These are phyloP conservation scores for Quercus engelmannii DNA, from an alignment of 306 rosid species.

Conservation along the genomic window DNA sequence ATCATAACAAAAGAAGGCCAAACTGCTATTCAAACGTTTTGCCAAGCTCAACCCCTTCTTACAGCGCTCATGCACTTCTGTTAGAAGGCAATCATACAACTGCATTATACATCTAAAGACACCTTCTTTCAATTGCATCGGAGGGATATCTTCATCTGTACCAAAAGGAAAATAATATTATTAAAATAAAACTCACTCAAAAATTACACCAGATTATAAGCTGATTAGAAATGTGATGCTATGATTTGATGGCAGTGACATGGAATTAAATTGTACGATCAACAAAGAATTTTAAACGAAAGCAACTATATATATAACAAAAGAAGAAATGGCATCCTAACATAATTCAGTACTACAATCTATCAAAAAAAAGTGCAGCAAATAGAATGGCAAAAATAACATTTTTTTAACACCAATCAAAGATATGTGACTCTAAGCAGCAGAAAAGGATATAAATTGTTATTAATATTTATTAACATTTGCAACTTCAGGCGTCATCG, in stretches of 20 bases:
- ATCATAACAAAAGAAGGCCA: constrained; percentile 98
- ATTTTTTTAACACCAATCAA: no score
- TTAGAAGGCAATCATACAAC: constrained; percentile 95
- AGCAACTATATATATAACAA: neutral
- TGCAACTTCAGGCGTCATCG: no score
- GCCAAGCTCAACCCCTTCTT: constrained; percentile 97
- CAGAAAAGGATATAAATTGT: no score
- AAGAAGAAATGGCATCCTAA: neutral
- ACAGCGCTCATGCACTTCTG: constrained; percentile 99
- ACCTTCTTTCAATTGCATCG: constrained; percentile 98
- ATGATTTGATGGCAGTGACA: neutral
- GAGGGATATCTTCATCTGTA: constrained; percentile 96
- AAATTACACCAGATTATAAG: constrained; percentile 15
- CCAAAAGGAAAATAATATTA: constrained; percentile 18
- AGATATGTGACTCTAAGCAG: no score
- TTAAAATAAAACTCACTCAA: constrained; percentile 3
- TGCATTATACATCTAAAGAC: constrained; percentile 97
- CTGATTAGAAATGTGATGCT: neutral
- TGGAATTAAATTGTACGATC: neutral
- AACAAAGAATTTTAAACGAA: neutral
- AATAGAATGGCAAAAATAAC: no score
- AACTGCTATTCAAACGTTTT: constrained; percentile 93
- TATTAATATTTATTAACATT: no score
- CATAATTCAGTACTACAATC: neutral
- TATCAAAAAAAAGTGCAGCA: no score